Percentiles rank a stretch among this genome's conserved stretches.
These are phyloP conservation scores for Fusarium avenaceum DNA, from an alignment of 2,329 filamentous ascomycete species.

Conservation along the genomic window DNA sequence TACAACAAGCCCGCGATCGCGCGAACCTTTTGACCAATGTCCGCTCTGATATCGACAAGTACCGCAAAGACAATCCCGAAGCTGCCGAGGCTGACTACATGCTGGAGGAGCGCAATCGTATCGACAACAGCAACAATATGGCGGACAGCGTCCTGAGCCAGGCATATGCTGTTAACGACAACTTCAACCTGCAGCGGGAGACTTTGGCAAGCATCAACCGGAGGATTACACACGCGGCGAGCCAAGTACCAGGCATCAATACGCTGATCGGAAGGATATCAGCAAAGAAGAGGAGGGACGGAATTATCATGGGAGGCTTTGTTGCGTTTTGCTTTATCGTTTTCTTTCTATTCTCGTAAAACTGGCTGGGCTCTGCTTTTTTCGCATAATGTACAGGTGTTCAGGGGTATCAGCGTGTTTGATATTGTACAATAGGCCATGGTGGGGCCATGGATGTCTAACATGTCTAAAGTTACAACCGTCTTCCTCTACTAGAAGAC, in stretches of 20 bases:
- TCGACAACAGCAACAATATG: constrained; percentile 91
- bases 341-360: constrained; percentile 80
- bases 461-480: constrained; percentile 42
- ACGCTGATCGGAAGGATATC: constrained; percentile 92
- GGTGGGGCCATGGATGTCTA: constrained; percentile 47
- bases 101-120: constrained; percentile 86
- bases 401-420: constrained; percentile 56
- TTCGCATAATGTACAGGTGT: constrained; percentile 51
- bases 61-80: constrained; percentile 84
- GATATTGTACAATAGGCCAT: constrained; percentile 52
- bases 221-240: constrained; percentile 88
- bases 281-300: constrained; percentile 93
- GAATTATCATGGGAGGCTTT: constrained; percentile 91
- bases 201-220: constrained; percentile 89
- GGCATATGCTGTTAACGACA: constrained; percentile 96
- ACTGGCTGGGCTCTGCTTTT: constrained; percentile 22
- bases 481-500: constrained; percentile 31
- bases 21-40: constrained; percentile 93
- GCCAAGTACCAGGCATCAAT: constrained; percentile 93
- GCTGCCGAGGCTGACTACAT: constrained; percentile 96
- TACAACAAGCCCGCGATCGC: constrained; percentile 84
- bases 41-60: constrained; percentile 90
- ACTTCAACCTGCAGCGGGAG: constrained; percentile 87
- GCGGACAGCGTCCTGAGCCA: constrained; percentile 92
- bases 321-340: constrained; percentile 92